Evolutionary conservation across 768 basidiomycete species (phyloP).

Genomic region (Favolaschia claudopus): DNA sequence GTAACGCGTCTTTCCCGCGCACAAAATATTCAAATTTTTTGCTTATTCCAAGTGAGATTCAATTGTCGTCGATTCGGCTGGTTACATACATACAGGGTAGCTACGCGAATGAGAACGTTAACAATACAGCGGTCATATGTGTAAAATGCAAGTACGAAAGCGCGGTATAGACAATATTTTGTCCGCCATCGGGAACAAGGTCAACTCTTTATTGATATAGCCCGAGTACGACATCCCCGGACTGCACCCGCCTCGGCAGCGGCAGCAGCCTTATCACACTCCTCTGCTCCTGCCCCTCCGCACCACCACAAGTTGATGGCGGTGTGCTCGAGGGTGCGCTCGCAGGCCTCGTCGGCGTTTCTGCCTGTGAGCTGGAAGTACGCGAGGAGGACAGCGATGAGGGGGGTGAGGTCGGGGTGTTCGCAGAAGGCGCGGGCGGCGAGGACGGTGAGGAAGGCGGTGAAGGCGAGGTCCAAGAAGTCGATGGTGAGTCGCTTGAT

Average conservation of each 20-base stretch:
- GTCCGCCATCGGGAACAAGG: constrained; percentile 99
- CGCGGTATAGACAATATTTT: constrained; percentile 95
- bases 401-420: constrained; percentile 86
- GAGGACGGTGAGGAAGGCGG: constrained; percentile 88
- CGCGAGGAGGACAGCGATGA: constrained; percentile 55
- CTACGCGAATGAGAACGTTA: too few species aligned
- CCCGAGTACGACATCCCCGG: too few species aligned
- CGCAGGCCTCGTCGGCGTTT: constrained; percentile 71
- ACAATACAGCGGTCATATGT: too few species aligned
- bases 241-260: too few species aligned
- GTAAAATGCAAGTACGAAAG: too few species aligned
- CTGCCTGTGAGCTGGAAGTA: not conserved
- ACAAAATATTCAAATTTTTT: too few species aligned
- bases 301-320: constrained; percentile 49
- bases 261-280: too few species aligned
- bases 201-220: constrained; percentile 97
- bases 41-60: too few species aligned
- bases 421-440: constrained; percentile 97
- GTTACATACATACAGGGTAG: too few species aligned
- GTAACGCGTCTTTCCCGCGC: too few species aligned
- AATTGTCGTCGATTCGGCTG: too few species aligned
- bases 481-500: constrained; percentile 99
- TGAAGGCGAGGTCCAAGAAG: constrained; percentile 96
- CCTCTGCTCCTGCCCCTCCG: not conserved
- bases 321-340: constrained; percentile 77